Conservation (phyloP, 805 yeast species). For the Candida corydali region DNA sequence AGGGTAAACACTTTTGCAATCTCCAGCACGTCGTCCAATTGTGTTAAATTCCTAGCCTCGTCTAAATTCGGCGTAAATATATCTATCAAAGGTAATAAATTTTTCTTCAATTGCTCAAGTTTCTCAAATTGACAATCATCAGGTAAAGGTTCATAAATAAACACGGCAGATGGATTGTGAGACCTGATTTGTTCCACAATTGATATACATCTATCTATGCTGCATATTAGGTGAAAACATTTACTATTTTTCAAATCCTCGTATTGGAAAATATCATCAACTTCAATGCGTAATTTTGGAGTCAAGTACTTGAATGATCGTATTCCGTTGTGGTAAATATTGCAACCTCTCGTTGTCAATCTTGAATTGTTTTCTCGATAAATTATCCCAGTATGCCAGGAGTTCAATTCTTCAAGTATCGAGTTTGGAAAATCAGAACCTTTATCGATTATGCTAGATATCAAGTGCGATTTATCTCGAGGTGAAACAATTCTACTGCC, state of each 20-base stretch:
- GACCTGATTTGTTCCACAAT: slow-evolving; percentile 37
- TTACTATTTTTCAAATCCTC: slow-evolving; percentile 30
- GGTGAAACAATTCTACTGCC: slow-evolving; percentile 61
- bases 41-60: slow-evolving; percentile 66
- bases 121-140: slow-evolving; percentile 59
- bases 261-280: slow-evolving; percentile 46
- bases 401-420: slow-evolving; percentile 40
- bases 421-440: slow-evolving; percentile 71
- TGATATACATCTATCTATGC: slow-evolving; percentile 55
- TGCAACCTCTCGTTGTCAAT: slow-evolving; percentile 78
- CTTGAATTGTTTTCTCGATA: slow-evolving; percentile 51
- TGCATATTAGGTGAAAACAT: slow-evolving; percentile 70
- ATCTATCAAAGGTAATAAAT: slow-evolving; percentile 44
- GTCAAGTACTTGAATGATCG: slow-evolving; percentile 55
- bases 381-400: slow-evolving; percentile 61
- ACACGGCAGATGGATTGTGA: slow-evolving; percentile 27
- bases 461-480: slow-evolving; percentile 29
- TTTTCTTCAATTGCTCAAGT: slow-evolving; percentile 20
- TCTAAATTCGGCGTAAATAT: slow-evolving; percentile 80
- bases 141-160: slow-evolving; percentile 87
- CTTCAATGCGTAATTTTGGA: slow-evolving; percentile 56
- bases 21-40: slow-evolving; percentile 43
- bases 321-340: slow-evolving; percentile 62
- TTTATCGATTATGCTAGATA: slow-evolving; percentile 73
- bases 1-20: slow-evolving; percentile 40